Percentiles rank a stretch among this genome's conserved stretches.
These are phyloP conservation scores for Geotrichum reessii DNA, from an alignment of 1,139 yeast genomes.

Conservation along the genomic window DNA sequence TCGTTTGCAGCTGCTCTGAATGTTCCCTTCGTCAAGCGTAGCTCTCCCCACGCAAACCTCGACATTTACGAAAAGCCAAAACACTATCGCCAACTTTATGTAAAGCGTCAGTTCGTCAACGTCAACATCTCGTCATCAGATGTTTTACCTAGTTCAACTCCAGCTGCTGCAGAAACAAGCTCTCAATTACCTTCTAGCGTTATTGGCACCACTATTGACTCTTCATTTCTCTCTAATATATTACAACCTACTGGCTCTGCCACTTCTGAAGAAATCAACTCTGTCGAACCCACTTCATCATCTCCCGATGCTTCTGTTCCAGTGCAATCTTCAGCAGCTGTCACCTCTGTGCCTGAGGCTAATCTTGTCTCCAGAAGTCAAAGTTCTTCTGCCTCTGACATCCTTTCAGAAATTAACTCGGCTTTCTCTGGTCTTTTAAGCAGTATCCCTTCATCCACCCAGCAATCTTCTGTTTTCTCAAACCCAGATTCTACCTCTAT, in stretches of 20 bases:
- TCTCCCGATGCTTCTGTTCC: not conserved
- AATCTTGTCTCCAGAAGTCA: conserved; percentile 1
- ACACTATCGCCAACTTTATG: conserved; percentile 18
- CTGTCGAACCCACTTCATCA: not conserved
- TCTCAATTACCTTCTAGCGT: not conserved
- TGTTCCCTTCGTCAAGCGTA: conserved; percentile 2
- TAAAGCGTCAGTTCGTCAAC: conserved; percentile 21
- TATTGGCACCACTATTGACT: conserved; percentile 10
- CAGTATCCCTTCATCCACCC: conserved; percentile 1
- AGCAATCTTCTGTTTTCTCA: not conserved
- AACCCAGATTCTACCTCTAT: not conserved
- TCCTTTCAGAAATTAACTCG: conserved; percentile 27
- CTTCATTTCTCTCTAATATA: not conserved
- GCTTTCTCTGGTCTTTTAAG: conserved; percentile 24
- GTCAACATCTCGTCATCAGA: conserved; percentile 15
- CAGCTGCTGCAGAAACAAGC: not conserved
- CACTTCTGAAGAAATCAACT: not conserved
- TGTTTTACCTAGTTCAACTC: not conserved
- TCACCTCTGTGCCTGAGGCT: not conserved
- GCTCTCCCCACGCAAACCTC: not conserved
- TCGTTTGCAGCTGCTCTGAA: conserved; percentile 10
- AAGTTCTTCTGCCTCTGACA: conserved; percentile 21
- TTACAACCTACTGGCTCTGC: not conserved
- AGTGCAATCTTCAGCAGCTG: not conserved
- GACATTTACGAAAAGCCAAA: conserved; percentile 16